Base-by-base conservation (phyloP, 345 rosid genomes). In the Turritis glabra region DNA sequence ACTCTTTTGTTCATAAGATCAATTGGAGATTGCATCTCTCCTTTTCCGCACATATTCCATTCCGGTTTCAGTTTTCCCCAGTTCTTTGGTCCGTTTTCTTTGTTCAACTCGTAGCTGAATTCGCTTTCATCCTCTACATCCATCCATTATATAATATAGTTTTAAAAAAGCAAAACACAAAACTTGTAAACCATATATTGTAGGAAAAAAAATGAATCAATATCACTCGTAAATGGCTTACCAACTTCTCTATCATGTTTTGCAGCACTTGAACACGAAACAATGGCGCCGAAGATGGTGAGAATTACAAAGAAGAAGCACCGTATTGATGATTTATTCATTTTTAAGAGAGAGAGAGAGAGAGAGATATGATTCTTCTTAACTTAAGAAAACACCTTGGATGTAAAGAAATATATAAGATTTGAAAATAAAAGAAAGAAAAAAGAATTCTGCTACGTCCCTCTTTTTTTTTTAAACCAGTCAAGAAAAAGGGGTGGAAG, bases 21-120 rank as follows among this genome's bases (percentile, higher is more conserved):
- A 29, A 91, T 85, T 0, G 97, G 98, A 54, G 98, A 94, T 67
- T 94, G 96, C 93, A 88, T 87, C 10, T 81, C 22, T 70, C 97
- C 98, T 37, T 81, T 83, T 53, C 79, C 67, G 30, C 98, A 94
- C 5, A 63, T 46, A n/a, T 77, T 25, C 95, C 97, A 94, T 25
- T 90, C 85, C 0, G 76, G 75, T 52, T 81, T 86, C 27, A 91
- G 33, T 52, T 79, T 80, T 43, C 97, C 97, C 98, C 98, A 94
- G n/a, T 65, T 51, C 3, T 33, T 64, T 1, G 98, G 96, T 5
- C 98, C 97, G 0, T 18, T 77, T 13, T 67, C 82, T 8, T 81
- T 46, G 15, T 73, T 65, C 17, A n/a, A 21, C 3, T 63, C 33
- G 40, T 89, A 93, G 78, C 47, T 72, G 54, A 93, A 93, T 15